Conservation (phyloP, 352 stramenopile genomes). For the Phytophthora hybrid region DNA sequence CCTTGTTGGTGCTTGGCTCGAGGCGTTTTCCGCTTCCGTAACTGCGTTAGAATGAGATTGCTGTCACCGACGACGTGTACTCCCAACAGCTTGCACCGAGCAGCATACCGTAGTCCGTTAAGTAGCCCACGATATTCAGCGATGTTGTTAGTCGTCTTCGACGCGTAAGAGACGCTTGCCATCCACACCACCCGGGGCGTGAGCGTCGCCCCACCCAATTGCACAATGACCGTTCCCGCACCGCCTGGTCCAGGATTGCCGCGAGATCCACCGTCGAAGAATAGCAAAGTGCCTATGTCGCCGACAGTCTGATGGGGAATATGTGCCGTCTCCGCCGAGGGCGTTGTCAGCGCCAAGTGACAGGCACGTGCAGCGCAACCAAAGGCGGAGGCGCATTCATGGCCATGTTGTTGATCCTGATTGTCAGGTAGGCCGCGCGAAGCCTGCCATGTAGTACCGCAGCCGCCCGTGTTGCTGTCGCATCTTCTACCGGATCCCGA, state of each 20-base stretch:
- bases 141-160: background rate
- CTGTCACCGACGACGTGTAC: background rate
- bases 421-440: background rate
- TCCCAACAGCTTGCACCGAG: background rate
- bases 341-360: background rate
- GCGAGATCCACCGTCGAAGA: background rate
- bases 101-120: background rate
- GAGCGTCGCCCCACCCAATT: background rate
- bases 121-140: background rate
- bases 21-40: background rate
- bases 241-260: background rate
- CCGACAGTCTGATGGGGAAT: no score
- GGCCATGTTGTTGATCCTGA: background rate
- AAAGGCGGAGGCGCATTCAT: background rate
- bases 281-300: background rate
- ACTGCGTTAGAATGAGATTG: background rate
- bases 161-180: background rate
- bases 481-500: background rate
- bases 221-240: background rate
- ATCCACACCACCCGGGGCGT: background rate
- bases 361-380: background rate
- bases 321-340: background rate
- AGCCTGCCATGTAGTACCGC: background rate
- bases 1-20: background rate
- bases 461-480: no score